phyloP scores from a whole-genome alignment of 1,284 basidiomycete species.

The Singerocomus inundabilis region DNA sequence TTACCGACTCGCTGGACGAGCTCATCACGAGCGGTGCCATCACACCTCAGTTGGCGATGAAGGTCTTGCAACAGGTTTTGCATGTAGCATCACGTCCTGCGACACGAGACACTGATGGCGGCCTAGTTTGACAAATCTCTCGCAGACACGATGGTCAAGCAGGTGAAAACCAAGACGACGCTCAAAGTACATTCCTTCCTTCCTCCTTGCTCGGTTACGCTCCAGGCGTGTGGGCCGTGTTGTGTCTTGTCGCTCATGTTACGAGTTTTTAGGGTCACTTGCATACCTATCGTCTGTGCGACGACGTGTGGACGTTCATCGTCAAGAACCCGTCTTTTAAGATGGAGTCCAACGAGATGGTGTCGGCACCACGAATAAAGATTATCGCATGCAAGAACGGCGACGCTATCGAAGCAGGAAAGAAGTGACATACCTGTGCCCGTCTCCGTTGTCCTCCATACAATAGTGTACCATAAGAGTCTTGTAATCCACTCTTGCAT shows the following conservation, averaged over 20 bases:
- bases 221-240: not conserved
- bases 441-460: not conserved
- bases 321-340: constrained; percentile 91
- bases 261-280: constrained; percentile 68
- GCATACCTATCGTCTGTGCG: constrained; percentile 90
- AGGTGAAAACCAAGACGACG: constrained; percentile 89
- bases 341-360: constrained; percentile 86
- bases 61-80: constrained; percentile 88
- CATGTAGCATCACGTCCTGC: not conserved
- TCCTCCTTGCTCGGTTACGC: not conserved
- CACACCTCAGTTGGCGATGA: constrained; percentile 96
- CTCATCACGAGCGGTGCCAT: constrained; percentile 97
- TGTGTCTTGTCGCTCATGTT: constrained; percentile 2
- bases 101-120: constrained; percentile 5
- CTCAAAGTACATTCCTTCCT: constrained; percentile 64
- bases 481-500: constrained; percentile 19
- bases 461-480: constrained; percentile 25
- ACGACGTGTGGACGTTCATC: constrained; percentile 98
- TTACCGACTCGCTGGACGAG: constrained; percentile 99
- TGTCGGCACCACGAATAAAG: constrained; percentile 81
- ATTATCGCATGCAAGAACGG: constrained; percentile 96
- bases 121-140: constrained; percentile 91
- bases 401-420: constrained; percentile 75
- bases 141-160: constrained; percentile 86
- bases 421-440: constrained; percentile 36